A percentile compares a stretch with the other conserved stretches of the same genome.
phyloP scores from a whole-genome alignment of 176 grass and related monocot species.

The Alloteropsis semialata region DNA sequence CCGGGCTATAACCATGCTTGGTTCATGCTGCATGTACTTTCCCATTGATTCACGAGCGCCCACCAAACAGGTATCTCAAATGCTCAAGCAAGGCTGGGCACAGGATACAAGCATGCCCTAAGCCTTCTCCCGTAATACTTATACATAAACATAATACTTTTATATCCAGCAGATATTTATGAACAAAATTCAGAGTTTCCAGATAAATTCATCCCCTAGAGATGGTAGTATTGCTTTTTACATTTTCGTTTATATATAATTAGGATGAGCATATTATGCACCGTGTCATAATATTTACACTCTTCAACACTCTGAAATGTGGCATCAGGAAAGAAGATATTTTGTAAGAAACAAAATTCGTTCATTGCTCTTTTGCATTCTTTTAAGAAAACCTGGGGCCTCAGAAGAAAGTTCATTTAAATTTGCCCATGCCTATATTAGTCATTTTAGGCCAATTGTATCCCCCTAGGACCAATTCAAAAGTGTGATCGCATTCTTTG shows the following conservation, averaged over 20 bases:
- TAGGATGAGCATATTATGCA: background rate
- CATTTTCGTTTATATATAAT: background rate
- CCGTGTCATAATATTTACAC: background rate
- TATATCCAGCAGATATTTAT: background rate
- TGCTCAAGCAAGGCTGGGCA: too few species aligned
- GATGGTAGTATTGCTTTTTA: background rate
- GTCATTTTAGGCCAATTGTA: background rate
- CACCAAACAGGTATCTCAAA: too few species aligned
- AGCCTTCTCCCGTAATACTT: background rate
- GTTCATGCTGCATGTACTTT: too few species aligned
- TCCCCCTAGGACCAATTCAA: background rate
- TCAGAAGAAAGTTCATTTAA: background rate
- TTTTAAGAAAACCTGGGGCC: background rate
- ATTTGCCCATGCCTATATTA: background rate
- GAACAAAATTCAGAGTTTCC: background rate
- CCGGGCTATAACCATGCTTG: too few species aligned
- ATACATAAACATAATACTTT: too few species aligned
- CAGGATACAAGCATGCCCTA: too few species aligned
- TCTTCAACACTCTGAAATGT: background rate
- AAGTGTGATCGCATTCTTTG: background rate
- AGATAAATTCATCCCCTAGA: background rate
- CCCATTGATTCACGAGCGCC: too few species aligned
- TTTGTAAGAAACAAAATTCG: background rate
- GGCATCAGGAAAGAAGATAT: background rate
- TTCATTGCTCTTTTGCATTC: background rate